A percentile compares a stretch with the other conserved stretches of the same genome.
Conservation (phyloP, 2,329 filamentous ascomycete species). For the Nemania sp. region DNA sequence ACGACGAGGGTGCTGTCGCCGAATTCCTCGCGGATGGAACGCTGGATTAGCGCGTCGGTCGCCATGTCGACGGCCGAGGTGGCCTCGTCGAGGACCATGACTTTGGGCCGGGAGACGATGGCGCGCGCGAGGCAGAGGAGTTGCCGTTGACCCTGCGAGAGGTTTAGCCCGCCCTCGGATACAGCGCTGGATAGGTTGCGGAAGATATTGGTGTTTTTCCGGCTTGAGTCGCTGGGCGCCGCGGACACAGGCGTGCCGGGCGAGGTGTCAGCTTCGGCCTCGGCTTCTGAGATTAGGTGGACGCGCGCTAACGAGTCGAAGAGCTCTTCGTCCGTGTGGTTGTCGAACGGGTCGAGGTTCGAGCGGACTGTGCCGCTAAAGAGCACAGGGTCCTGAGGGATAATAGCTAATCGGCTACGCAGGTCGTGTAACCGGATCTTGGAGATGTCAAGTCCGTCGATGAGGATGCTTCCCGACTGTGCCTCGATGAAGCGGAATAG, state of each 20-base stretch:
- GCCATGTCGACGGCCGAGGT: slow-evolving; percentile 83
- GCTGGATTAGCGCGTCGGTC: slow-evolving; percentile 80
- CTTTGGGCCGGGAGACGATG: slow-evolving; percentile 77
- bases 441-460: slow-evolving; percentile 81
- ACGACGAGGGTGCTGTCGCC: slow-evolving; percentile 74
- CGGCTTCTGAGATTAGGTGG: slow-evolving; percentile 68
- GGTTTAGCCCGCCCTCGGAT: slow-evolving; percentile 78
- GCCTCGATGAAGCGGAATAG: slow-evolving; percentile 83
- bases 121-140: slow-evolving; percentile 80
- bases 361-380: slow-evolving; percentile 82
- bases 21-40: slow-evolving; percentile 78
- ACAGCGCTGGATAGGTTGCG: slow-evolving; percentile 71
- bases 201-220: slow-evolving; percentile 74
- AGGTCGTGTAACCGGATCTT: slow-evolving; percentile 77
- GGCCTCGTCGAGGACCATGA: slow-evolving; percentile 85
- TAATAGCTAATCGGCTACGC: slow-evolving; percentile 80
- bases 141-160: slow-evolving; percentile 81
- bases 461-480: slow-evolving; percentile 71
- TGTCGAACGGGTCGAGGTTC: slow-evolving; percentile 82
- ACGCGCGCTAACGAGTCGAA: slow-evolving; percentile 77
- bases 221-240: slow-evolving; percentile 49
- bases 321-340: slow-evolving; percentile 76
- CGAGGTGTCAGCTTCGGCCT: slow-evolving; percentile 53
- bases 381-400: slow-evolving; percentile 82
- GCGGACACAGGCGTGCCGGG: slow-evolving; percentile 52